Conservation (phyloP, 345 rosid genomes). For the Sapria himalayana region DNA sequence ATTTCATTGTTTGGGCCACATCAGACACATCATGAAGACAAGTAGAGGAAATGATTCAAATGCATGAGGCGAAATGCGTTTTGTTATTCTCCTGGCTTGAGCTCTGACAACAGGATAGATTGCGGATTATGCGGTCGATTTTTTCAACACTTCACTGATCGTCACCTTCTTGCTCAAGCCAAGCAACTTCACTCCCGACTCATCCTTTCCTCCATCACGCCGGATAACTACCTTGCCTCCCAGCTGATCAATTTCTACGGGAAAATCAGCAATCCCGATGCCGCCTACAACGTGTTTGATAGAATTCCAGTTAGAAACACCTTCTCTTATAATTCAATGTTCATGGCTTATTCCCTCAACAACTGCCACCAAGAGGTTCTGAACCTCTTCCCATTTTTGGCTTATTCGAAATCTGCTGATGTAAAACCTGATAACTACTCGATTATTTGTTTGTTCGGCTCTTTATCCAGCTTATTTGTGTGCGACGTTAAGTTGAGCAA, state of each 20-base stretch:
- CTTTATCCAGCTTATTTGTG: conserved; percentile 18
- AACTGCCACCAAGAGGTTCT: conserved; percentile 26
- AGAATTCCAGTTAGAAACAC: conserved; percentile 25
- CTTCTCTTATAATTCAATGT: conserved; percentile 60
- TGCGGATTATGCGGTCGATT: conserved; percentile 40
- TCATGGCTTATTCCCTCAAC: conserved; percentile 40
- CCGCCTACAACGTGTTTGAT: conserved; percentile 55
- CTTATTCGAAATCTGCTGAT: conserved; percentile 8
- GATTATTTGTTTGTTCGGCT: conserved; percentile 42
- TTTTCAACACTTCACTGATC: conserved; percentile 34
- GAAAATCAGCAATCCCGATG: conserved; percentile 14
- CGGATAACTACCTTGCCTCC: conserved; percentile 57
- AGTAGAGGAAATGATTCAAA: too few species aligned
- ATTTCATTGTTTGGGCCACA: too few species aligned
- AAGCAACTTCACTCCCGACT: conserved; percentile 73
- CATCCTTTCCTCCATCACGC: conserved; percentile 21
- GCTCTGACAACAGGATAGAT: conserved; percentile 16
- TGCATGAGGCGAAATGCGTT: too few species aligned
- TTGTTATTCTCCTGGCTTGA: not conserved
- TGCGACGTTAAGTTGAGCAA: conserved; percentile 20
- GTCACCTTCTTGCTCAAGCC: conserved; percentile 34
- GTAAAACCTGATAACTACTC: conserved; percentile 32
- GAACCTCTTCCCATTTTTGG: conserved; percentile 26
- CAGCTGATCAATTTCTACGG: conserved; percentile 38
- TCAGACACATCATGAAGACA: too few species aligned